Percentiles rank a stretch among this genome's conserved stretches.
Evolutionary conservation across 768 basidiomycete species (phyloP).

Genomic region (Suillus subalutaceus): DNA sequence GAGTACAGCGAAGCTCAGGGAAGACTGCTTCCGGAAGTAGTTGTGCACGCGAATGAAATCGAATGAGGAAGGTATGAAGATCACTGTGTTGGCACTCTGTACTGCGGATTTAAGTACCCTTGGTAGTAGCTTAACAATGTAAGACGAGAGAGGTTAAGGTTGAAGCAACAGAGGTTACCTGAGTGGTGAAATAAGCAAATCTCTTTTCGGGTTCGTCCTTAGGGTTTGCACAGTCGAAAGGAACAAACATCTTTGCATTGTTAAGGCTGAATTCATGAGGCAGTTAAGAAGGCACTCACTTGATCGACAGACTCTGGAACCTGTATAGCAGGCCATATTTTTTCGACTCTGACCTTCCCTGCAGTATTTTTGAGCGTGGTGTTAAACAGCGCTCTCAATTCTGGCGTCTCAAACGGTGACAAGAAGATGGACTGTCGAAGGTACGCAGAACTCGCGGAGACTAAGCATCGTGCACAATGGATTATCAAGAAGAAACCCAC

Average conservation of each 20-base stretch:
- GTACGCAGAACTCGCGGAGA: conserved; percentile 64
- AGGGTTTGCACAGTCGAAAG: conserved; percentile 71
- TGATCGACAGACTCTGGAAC: conserved; percentile 87
- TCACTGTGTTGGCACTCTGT: conserved; percentile 82
- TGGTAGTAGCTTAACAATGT: conserved; percentile 70
- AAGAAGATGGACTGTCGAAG: conserved; percentile 90
- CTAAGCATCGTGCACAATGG: conserved; percentile 1
- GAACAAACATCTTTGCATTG: conserved; percentile 59
- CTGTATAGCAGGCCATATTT: conserved; percentile 69
- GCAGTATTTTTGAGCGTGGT: conserved; percentile 76
- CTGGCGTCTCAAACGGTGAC: conserved; percentile 88
- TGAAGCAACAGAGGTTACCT: conserved; percentile 47
- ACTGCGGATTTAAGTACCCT: conserved; percentile 88
- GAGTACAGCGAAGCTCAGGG: conserved; percentile 77
- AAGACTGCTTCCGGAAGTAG: conserved; percentile 73
- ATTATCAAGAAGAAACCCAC: conserved; percentile 50
- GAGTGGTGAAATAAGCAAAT: conserved; percentile 85
- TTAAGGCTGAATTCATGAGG: background rate
- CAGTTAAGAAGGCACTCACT: conserved; percentile 41
- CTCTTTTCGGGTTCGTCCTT: conserved; percentile 86
- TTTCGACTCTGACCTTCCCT: conserved; percentile 77
- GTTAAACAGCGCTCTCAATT: conserved; percentile 81
- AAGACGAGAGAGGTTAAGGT: conserved; percentile 1
- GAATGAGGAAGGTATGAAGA: conserved; percentile 94
- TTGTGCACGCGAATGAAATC: conserved; percentile 94